These are phyloP conservation scores for Saraca asoca DNA, from an alignment of 331 rosid genomes.

Conservation along the genomic window DNA sequence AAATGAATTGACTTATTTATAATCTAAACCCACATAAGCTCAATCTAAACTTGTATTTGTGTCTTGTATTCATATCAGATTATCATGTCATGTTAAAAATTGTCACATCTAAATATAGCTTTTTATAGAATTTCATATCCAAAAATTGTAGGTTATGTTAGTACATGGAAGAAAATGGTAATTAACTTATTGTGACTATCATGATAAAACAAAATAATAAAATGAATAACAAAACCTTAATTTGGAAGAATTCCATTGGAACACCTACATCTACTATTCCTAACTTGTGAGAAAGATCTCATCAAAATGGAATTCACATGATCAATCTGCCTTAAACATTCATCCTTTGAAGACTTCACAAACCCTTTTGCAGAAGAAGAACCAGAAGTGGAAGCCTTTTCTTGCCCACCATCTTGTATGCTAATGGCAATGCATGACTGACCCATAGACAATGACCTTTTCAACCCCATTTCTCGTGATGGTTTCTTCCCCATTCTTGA, in stretches of 20 bases:
- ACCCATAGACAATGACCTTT: conserved; percentile 53
- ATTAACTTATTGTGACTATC: too few species aligned
- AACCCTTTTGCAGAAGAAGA: background rate
- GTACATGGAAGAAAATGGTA: too few species aligned
- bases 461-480: conserved; percentile 26
- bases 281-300: conserved; percentile 44
- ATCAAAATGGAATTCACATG: conserved; percentile 34
- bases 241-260: conserved; percentile 32
- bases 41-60: too few species aligned
- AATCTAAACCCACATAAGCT: too few species aligned
- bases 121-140: too few species aligned
- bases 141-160: too few species aligned
- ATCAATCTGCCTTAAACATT: conserved; percentile 40
- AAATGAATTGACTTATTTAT: too few species aligned
- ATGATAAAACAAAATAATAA: too few species aligned
- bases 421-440: conserved; percentile 28
- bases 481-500: conserved; percentile 13
- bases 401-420: conserved; percentile 33
- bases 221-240: background rate
- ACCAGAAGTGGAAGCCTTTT: conserved; percentile 18
- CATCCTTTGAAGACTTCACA: conserved; percentile 2
- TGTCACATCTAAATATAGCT: too few species aligned
- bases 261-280: conserved; percentile 19
- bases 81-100: too few species aligned
- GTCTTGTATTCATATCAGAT: too few species aligned